These are phyloP conservation scores for Naganishia kalamii DNA, from an alignment of 768 basidiomycete species.

Conservation along the genomic window DNA sequence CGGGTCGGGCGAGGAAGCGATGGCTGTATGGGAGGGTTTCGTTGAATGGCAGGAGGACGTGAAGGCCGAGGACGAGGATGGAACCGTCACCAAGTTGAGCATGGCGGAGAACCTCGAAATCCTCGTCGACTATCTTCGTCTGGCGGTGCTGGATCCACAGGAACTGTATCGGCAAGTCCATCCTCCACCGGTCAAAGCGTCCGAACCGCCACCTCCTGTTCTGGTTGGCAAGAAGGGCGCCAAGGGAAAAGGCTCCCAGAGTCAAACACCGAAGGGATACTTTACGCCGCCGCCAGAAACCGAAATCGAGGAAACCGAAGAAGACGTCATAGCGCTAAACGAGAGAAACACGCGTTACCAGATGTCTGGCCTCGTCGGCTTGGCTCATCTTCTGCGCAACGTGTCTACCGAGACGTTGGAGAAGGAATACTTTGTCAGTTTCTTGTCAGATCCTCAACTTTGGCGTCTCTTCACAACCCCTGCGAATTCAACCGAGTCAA, in stretches of 20 bases:
- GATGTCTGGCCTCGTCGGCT: constrained; percentile 38
- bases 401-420: not conserved
- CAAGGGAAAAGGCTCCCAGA: not conserved
- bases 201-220: constrained; percentile 2
- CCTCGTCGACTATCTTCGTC: constrained; percentile 39
- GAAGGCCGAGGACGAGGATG: constrained; percentile 4
- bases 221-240: constrained; percentile 14
- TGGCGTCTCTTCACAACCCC: constrained; percentile 19
- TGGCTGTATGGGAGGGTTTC: constrained; percentile 34
- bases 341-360: constrained; percentile 29
- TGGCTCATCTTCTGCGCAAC: constrained; percentile 36
- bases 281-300: constrained; percentile 16
- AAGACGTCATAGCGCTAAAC: constrained; percentile 11
- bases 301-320: constrained; percentile 27
- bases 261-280: constrained; percentile 6
- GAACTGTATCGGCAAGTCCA: constrained; percentile 45
- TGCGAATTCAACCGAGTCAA: not conserved
- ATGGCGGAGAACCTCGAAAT: constrained; percentile 32
- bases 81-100: constrained; percentile 26
- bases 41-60: constrained; percentile 7
- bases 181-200: constrained; percentile 34
- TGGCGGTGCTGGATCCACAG: constrained; percentile 39
- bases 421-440: not conserved
- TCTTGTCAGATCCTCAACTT: not conserved
- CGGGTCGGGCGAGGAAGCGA: constrained; percentile 28